phyloP scores from a whole-genome alignment of 2,329 filamentous ascomycete genomes.

The Botrytis aclada region DNA sequence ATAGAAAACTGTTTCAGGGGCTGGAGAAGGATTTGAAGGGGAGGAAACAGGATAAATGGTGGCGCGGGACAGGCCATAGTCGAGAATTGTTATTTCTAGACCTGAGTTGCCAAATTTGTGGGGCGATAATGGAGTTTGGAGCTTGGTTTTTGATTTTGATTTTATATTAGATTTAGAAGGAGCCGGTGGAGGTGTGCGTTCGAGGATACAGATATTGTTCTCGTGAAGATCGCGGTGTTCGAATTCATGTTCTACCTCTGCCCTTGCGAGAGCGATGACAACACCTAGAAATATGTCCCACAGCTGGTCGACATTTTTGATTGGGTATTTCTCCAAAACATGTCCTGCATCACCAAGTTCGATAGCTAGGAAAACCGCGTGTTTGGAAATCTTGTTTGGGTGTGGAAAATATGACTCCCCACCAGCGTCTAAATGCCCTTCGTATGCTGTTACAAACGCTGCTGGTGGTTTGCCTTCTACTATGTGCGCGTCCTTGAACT shows the following conservation, averaged over 20 bases:
- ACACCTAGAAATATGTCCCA: conserved; percentile 64
- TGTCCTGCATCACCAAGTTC: conserved; percentile 62
- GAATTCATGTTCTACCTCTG: conserved; percentile 56
- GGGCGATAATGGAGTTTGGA: background rate
- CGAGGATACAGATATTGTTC: conserved; percentile 58
- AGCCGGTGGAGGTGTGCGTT: background rate
- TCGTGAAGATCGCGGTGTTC: conserved; percentile 67
- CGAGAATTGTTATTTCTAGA: conserved; percentile 61
- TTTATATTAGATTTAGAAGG: background rate
- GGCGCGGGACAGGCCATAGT: conserved; percentile 63
- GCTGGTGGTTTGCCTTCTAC: conserved; percentile 54
- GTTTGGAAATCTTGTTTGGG: conserved; percentile 56
- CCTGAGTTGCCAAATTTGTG: conserved; percentile 57
- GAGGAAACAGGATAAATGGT: conserved; percentile 40
- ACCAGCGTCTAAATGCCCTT: background rate
- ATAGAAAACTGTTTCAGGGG: conserved; percentile 47
- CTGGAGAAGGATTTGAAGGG: conserved; percentile 27
- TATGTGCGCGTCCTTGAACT: conserved; percentile 63
- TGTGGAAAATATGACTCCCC: conserved; percentile 57
- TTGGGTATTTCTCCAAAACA: conserved; percentile 56
- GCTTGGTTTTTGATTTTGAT: conserved; percentile 1
- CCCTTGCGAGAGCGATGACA: conserved; percentile 57
- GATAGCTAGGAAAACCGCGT: conserved; percentile 58
- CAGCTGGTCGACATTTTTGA: conserved; percentile 49
- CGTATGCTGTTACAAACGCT: conserved; percentile 54